These are phyloP conservation scores for Citrus sp. DNA, from an alignment of 345 rosid genomes.

Conservation along the genomic window DNA sequence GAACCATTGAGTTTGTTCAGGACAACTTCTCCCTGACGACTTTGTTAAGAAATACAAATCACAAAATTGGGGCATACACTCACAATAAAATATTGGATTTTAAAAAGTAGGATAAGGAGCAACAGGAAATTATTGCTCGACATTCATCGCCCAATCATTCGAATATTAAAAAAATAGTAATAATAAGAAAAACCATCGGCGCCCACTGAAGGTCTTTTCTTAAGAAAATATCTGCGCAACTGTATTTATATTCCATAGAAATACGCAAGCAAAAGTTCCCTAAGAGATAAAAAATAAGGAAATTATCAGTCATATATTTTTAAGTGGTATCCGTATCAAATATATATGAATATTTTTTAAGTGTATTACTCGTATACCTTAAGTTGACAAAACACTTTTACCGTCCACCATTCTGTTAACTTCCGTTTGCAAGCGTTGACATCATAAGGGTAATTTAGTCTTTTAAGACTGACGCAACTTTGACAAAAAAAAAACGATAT, in stretches of 20 bases:
- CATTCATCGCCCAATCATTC: neutral
- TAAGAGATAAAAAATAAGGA: too few relatives aligned
- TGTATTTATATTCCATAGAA: too few relatives aligned
- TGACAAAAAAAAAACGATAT: too few relatives aligned
- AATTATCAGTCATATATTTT: too few relatives aligned
- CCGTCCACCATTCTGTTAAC: rapidly evolving
- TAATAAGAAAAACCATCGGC: too few relatives aligned
- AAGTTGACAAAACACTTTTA: rapidly evolving
- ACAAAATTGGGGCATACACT: neutral
- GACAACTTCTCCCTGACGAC: neutral
- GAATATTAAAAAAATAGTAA: too few relatives aligned
- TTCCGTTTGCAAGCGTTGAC: too few relatives aligned
- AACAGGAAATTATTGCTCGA: neutral
- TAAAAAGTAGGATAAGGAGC: neutral
- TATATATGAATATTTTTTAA: rapidly evolving
- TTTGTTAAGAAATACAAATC: neutral
- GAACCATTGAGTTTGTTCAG: neutral
- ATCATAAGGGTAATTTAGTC: too few relatives aligned
- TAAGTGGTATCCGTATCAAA: rapidly evolving
- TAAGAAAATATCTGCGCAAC: neutral
- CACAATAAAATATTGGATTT: neutral
- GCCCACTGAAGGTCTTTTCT: neutral
- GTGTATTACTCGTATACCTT: rapidly evolving
- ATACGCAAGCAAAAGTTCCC: neutral
- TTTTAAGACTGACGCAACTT: too few relatives aligned